Percentiles rank a stretch among this genome's conserved stretches.
Conservation (phyloP, 306 rosid genomes). For the Fragaria vesca region DNA sequence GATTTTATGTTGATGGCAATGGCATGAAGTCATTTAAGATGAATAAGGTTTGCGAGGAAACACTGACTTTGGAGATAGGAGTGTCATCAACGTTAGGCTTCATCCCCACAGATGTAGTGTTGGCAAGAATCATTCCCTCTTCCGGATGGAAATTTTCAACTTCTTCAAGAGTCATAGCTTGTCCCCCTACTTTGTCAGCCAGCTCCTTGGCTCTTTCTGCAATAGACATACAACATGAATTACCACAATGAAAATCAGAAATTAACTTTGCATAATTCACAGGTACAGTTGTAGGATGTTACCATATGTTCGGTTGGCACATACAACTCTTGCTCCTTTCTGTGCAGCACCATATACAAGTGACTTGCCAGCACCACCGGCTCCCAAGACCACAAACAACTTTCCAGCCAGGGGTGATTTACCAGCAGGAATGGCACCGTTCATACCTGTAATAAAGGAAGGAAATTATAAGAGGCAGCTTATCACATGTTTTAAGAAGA, state of each 20-base stretch:
- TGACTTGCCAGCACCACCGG: conserved; percentile 38
- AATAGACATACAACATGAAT: neutral
- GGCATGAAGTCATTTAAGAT: neutral
- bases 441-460: conserved; percentile 21
- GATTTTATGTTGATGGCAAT: neutral
- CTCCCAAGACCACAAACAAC: conserved; percentile 36
- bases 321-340: conserved; percentile 51
- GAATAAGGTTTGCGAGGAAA: neutral
- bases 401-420: conserved; percentile 32
- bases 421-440: conserved; percentile 15
- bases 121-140: conserved; percentile 33
- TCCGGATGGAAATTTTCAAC: conserved; percentile 32
- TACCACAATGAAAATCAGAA: neutral
- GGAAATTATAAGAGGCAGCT: neutral
- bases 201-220: conserved; percentile 45
- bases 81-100: conserved; percentile 28
- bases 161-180: conserved; percentile 41
- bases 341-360: conserved; percentile 30
- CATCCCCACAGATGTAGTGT: conserved; percentile 38
- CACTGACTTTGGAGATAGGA: conserved; percentile 26
- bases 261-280: neutral
- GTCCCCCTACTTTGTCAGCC: conserved; percentile 44
- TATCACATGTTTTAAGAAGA: neutral
- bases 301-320: conserved; percentile 41
- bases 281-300: neutral